These are phyloP conservation scores for Alternaria dauci DNA, from an alignment of 2,329 filamentous ascomycete genomes.

Conservation along the genomic window DNA sequence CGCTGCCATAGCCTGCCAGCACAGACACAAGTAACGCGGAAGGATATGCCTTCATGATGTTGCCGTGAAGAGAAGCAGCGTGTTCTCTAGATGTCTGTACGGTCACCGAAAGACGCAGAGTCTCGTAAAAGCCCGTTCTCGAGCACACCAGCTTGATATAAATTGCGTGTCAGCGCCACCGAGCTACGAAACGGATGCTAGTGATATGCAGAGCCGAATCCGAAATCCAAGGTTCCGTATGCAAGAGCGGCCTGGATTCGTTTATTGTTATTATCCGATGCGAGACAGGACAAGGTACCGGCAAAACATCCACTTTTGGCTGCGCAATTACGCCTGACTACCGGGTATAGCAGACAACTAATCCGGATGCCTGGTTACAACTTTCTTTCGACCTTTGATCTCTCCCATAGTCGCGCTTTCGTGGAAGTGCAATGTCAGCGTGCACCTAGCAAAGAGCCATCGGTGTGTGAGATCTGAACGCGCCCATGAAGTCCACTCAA, in stretches of 20 bases:
- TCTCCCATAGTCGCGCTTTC: neutral
- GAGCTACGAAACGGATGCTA: conserved; percentile 6
- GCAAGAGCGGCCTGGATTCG: conserved; percentile 1
- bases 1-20: conserved; percentile 12
- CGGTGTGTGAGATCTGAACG: neutral
- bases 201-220: conserved; percentile 4
- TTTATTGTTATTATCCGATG: conserved; percentile 12
- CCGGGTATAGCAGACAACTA: neutral
- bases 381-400: neutral
- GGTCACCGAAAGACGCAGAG: neutral
- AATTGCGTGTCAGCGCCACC: conserved; percentile 4
- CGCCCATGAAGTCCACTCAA: neutral
- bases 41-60: conserved; percentile 17
- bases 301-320: neutral
- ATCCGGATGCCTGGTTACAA: neutral
- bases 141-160: conserved; percentile 1
- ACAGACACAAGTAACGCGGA: conserved; percentile 8
- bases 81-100: neutral
- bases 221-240: conserved; percentile 5
- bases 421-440: neutral
- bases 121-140: neutral
- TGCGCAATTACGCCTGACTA: neutral
- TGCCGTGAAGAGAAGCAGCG: neutral
- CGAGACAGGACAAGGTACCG: neutral
- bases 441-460: neutral